phyloP scores from a whole-genome alignment of 164 flowering plant genomes.

The Santalum album region DNA sequence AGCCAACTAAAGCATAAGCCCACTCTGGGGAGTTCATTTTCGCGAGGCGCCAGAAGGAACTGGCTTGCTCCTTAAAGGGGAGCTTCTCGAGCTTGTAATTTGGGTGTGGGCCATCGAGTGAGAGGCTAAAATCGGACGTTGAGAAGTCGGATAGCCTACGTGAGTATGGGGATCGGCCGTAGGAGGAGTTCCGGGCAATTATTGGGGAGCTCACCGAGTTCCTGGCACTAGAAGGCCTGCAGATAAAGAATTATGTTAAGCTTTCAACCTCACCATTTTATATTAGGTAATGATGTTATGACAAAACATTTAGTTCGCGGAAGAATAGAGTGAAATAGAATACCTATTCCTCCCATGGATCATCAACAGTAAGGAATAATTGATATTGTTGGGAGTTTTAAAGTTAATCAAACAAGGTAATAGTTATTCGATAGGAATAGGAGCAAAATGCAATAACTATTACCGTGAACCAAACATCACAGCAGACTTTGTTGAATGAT shows the following conservation, averaged over 20 bases:
- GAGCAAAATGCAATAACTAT: too few relatives aligned
- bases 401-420: not conserved
- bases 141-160: conserved; percentile 95
- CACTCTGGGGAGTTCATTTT: conserved; percentile 98
- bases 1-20: conserved; percentile 75
- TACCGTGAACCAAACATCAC: too few relatives aligned
- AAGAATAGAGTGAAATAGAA: too few relatives aligned
- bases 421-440: not conserved
- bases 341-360: too few relatives aligned
- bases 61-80: conserved; percentile 90
- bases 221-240: conserved; percentile 95
- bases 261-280: too few relatives aligned
- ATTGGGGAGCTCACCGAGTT: conserved; percentile 98
- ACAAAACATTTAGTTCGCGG: too few relatives aligned
- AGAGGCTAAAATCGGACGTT: conserved; percentile 85
- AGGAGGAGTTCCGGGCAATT: conserved; percentile 83
- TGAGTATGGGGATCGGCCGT: conserved; percentile 94
- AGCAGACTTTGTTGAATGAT: too few relatives aligned
- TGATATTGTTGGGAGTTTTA: too few relatives aligned
- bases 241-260: conserved; percentile 7
- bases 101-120: conserved; percentile 59
- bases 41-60: conserved; percentile 89
- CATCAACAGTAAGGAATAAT: too few relatives aligned
- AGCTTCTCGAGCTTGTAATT: conserved; percentile 71
- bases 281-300: too few relatives aligned